Percentiles rank a stretch among this genome's conserved stretches.
Evolutionary conservation across 1,284 basidiomycete genomes (phyloP).

Genomic region (Ustilago curta): DNA sequence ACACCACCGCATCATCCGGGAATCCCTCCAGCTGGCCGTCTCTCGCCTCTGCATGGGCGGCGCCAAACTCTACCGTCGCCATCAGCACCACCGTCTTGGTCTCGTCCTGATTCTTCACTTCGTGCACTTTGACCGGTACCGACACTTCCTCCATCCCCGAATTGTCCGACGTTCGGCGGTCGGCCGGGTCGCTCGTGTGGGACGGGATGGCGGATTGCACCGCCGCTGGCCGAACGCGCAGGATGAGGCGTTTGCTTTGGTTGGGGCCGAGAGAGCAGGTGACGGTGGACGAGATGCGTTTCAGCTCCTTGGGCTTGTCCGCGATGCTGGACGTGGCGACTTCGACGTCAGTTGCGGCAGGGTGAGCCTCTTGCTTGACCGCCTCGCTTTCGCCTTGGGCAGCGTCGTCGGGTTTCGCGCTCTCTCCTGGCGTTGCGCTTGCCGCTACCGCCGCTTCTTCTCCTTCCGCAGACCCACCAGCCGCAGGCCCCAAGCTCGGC

Average conservation of each 20-base stretch:
- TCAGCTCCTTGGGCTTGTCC: slow-evolving; percentile 44
- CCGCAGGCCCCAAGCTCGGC: slow-evolving; percentile 26
- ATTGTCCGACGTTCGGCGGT: slow-evolving; percentile 33
- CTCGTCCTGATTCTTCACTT: slow-evolving; percentile 68
- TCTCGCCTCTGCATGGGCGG: not conserved
- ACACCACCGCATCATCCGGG: slow-evolving; percentile 39
- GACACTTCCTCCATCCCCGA: slow-evolving; percentile 51
- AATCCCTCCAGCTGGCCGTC: slow-evolving; percentile 10
- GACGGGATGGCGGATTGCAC: slow-evolving; percentile 41
- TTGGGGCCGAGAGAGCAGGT: slow-evolving; percentile 60
- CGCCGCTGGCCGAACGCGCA: slow-evolving; percentile 57
- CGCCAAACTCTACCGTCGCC: slow-evolving; percentile 47
- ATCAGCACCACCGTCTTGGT: slow-evolving; percentile 55
- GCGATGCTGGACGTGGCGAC: not conserved
- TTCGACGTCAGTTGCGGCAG: slow-evolving; percentile 1
- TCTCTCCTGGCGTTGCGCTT: not conserved
- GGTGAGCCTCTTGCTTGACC: not conserved
- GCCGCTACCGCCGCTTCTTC: slow-evolving; percentile 3
- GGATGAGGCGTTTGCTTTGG: slow-evolving; percentile 58
- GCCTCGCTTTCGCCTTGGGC: slow-evolving; percentile 6
- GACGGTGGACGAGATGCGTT: slow-evolving; percentile 56
- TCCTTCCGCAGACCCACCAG: slow-evolving; percentile 4
- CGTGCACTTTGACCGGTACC: slow-evolving; percentile 61
- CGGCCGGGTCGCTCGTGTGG: slow-evolving; percentile 33
- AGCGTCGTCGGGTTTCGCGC: not conserved